Conservation (phyloP, 169 alveolate genomes). For the Plasmodium coatneyi region DNA sequence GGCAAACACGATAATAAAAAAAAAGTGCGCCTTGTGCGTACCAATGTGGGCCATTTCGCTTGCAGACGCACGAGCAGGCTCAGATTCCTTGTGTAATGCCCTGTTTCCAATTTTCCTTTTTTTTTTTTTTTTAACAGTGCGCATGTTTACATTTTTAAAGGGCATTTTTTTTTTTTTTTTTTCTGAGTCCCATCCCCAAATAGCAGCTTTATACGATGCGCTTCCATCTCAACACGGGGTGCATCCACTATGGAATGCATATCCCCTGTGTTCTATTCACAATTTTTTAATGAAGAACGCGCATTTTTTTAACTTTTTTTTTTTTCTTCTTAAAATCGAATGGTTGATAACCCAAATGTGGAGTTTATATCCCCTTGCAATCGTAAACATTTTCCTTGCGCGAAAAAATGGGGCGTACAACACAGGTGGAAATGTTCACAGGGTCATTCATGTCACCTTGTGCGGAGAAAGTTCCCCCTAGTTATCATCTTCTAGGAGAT, state of each 20-base stretch:
- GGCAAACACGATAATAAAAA: background rate
- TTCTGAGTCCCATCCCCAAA: background rate
- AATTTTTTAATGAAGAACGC: background rate
- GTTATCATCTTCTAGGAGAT: background rate
- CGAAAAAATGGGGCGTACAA: background rate
- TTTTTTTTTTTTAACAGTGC: background rate
- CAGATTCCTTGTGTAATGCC: background rate
- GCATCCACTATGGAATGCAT: background rate
- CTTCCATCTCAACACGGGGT: background rate
- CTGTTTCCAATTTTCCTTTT: background rate
- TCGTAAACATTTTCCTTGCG: background rate
- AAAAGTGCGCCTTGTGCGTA: background rate
- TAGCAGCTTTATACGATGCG: background rate
- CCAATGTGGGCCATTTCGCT: background rate
- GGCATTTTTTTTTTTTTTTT: background rate
- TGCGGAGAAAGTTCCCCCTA: background rate
- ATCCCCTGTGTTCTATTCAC: background rate
- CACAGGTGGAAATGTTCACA: background rate
- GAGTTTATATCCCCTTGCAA: background rate
- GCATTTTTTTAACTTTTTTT: background rate
- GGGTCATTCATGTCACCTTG: background rate
- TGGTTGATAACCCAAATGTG: background rate
- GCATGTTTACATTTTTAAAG: background rate
- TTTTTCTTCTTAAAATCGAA: background rate
- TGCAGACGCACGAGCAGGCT: background rate